Percentiles rank a stretch among this genome's conserved stretches.
These are phyloP conservation scores for Coemansia sp. DNA, from an alignment of 192 early-diverging fungal genomes.

Conservation along the genomic window DNA sequence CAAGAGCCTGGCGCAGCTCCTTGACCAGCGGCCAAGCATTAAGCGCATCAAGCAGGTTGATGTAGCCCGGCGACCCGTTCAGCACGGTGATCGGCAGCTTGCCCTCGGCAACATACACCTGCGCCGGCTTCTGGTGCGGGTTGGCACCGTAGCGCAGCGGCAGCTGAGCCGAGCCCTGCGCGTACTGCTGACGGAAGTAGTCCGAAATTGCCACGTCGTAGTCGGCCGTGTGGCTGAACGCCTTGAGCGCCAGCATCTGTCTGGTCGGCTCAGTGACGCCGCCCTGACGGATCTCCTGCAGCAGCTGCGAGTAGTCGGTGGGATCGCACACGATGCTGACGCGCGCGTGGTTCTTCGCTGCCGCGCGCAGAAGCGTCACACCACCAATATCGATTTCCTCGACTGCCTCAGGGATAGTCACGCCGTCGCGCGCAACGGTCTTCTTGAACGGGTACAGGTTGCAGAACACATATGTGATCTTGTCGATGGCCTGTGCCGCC, in stretches of 20 bases:
- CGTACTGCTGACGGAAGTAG: conserved; percentile 94
- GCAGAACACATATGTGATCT: conserved; percentile 95
- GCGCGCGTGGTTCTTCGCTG: conserved; percentile 98
- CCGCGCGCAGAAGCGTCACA: conserved; percentile 95
- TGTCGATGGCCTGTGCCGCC: conserved; percentile 79
- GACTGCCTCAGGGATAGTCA: conserved; percentile 92
- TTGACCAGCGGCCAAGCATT: conserved; percentile 98
- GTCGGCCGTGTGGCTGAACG: conserved; percentile 93
- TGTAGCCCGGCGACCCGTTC: conserved; percentile 95
- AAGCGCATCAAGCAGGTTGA: conserved; percentile 96
- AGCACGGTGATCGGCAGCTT: conserved; percentile 88
- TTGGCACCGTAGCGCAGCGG: conserved; percentile 96
- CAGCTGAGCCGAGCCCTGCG: conserved; percentile 72
- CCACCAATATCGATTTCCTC: conserved; percentile 99
- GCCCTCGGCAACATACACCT: conserved; percentile 82
- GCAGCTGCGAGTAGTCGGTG: conserved; percentile 80
- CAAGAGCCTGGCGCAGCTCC: conserved; percentile 83
- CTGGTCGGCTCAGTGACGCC: conserved; percentile 72
- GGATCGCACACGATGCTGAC: conserved; percentile 94
- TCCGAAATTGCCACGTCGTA: conserved; percentile 94
- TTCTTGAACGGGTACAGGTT: conserved; percentile 99
- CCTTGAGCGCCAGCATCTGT: conserved; percentile 87
- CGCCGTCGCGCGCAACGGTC: conserved; percentile 84
- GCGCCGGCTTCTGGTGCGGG: conserved; percentile 97
- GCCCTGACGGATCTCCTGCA: conserved; percentile 72